Evolutionary conservation across 345 rosid genomes (phyloP), one percentile per base, ranked within the genome.

Genomic region (Corchorus olitorius): DNA sequence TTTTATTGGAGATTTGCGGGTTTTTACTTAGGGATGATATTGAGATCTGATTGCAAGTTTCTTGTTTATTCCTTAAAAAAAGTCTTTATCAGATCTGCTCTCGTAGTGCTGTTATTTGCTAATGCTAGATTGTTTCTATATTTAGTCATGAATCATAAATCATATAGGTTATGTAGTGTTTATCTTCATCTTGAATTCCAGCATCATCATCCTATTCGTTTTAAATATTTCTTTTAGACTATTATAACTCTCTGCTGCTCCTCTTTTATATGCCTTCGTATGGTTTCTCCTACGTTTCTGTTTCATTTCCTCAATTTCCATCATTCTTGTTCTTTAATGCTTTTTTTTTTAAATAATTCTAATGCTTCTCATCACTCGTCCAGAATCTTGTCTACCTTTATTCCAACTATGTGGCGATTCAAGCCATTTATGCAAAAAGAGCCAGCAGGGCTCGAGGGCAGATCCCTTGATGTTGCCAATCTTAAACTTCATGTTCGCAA

Each of bases 401-500:
- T 77, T 58, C 66, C 74, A 73, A 83, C 69, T 56, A 94, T 97
- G 99, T 97, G 99, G 99, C 94, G 92, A 87, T 91, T 97, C 83
- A 97, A 97, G 79, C 87, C 91, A 1, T 92, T 97, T 79, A 70
- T 81, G 79, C 97, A 89, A 67, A 97, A 94, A 78, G 99, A 97
- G 75, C 89, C 90, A 33, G 79, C 85, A 5, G 96, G 98, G 65
- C 97, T 97, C 0, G 99, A 94, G 83, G 99, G 99, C n/a, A 91
- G 95, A 52, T 70, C 76, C 70, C 66, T 97, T 1, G 99, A 97
- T 64, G 86, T 97, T 68, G 97, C 92, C 71, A 91, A 83, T 78
- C 87, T 93, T 10, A 93, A 92, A 89, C 78, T 94, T 79, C 93
- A 91, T 52, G 85, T 97, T 54, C 88, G 86, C 37, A 86, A 85